Base-by-base conservation (phyloP, 805 yeast species). In the Saturnispora mendoncae region DNA sequence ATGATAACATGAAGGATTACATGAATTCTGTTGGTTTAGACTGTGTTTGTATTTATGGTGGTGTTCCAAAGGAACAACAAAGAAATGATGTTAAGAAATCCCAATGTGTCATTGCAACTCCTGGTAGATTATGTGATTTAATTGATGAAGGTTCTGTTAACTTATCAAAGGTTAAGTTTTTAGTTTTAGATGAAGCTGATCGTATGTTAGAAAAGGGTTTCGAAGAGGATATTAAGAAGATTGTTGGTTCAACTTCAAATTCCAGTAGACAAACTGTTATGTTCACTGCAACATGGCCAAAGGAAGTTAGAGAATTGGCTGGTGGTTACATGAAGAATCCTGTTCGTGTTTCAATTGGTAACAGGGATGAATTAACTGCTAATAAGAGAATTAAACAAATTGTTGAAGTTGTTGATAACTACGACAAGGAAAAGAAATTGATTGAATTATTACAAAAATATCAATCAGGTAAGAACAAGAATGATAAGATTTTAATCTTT, bases 261-360 rank as follows among this genome's bases (percentile, higher is more conserved):
- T 25, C 62, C 20, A 54, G 71, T 23, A 72, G 97, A 66, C 97
- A 90, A 64, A 92, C 98, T 0, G 71, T 92, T 49, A 92, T 92
- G 97, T 92, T 92, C 65, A 90, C 98, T 8, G 99, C 99, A n/a
- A 92, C 99, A 1, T 92, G 98, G 98, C 99, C 99, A n/a, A 84
- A 84, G 54, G 95, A 90, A 65, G 97, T 92, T 27, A 80, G 97
- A 57, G 94, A 86, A 49, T 71, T 92, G 48, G 98, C 98, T 7
- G 58, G 78, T 15, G 74, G 82, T 6, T 92, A 82, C 64, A 84
- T 92, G 94, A 75, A 72, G 18, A 50, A 61, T 23, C 94, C 97
- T n/a, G 85, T 86, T 37, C 87, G 84, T 62, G 84, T 92, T 32
- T 79, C 92, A 33, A 83, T 92, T 57, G 98, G 98, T 55, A 83